phyloP scores from a whole-genome alignment of 108 stramenopile genomes.

The Nitzschia inconspicua region DNA sequence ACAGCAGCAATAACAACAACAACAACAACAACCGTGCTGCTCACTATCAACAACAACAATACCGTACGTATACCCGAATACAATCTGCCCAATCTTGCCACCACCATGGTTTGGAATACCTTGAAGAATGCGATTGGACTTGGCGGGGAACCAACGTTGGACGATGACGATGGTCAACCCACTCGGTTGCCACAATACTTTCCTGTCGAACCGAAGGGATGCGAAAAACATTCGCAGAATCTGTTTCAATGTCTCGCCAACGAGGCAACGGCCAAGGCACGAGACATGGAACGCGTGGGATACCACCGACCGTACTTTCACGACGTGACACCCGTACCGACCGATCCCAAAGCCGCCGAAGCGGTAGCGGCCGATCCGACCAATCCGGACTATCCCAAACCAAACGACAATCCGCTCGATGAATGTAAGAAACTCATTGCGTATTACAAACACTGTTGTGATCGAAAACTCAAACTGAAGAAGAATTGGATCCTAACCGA shows the following conservation, averaged over 20 bases:
- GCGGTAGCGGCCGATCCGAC: conserved; percentile 35
- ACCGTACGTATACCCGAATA: no score
- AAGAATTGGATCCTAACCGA: conserved; percentile 86
- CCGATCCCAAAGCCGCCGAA: conserved; percentile 33
- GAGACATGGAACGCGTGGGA: conserved; percentile 84
- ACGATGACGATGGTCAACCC: conserved; percentile 57
- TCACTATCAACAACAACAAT: background rate
- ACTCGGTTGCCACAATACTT: conserved; percentile 74
- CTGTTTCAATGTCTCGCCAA: conserved; percentile 74
- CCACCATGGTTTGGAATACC: conserved; percentile 28
- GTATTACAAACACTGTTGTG: conserved; percentile 80
- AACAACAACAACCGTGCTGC: background rate
- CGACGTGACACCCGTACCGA: conserved; percentile 44
- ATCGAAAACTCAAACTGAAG: conserved; percentile 80
- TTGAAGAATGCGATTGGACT: conserved; percentile 40
- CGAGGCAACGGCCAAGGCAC: conserved; percentile 75
- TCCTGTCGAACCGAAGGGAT: conserved; percentile 81
- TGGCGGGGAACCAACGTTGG: conserved; percentile 29
- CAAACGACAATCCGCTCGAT: conserved; percentile 80
- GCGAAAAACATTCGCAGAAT: conserved; percentile 74
- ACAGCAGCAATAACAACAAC: background rate
- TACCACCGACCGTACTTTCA: conserved; percentile 70
- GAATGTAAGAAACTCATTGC: conserved; percentile 72
- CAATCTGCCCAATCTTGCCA: background rate
- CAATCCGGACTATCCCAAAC: conserved; percentile 46